These are phyloP conservation scores for Ophiosphaerella narmari DNA, from an alignment of 2,329 filamentous ascomycete genomes.

Conservation along the genomic window DNA sequence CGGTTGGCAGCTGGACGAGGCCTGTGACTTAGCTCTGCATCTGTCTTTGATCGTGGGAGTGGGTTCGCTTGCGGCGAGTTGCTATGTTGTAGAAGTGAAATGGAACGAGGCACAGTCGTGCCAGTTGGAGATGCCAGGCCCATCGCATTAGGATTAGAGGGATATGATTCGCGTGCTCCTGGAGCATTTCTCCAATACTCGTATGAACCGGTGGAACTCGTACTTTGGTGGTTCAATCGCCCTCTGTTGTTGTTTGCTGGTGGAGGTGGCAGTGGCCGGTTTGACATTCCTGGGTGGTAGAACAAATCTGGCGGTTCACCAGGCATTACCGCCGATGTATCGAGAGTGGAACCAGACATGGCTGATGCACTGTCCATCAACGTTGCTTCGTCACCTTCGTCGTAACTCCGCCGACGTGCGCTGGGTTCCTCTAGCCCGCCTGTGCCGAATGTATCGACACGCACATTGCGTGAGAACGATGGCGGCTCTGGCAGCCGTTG, in stretches of 20 bases:
- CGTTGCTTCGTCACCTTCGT: constrained; percentile 81
- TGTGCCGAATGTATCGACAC: constrained; percentile 87
- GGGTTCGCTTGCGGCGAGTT: constrained; percentile 78
- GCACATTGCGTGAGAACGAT: constrained; percentile 63
- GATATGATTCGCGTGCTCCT: constrained; percentile 37
- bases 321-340: constrained; percentile 40
- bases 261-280: constrained; percentile 66
- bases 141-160: constrained; percentile 33
- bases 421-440: constrained; percentile 81
- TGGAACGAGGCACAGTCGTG: constrained; percentile 42
- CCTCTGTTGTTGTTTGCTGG: constrained; percentile 58
- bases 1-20: constrained; percentile 48
- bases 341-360: constrained; percentile 31
- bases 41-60: constrained; percentile 91
- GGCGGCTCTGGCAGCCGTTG: constrained; percentile 51
- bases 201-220: constrained; percentile 52
- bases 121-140: constrained; percentile 41
- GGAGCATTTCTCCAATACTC: constrained; percentile 45
- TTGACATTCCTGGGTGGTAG: constrained; percentile 81
- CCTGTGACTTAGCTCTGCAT: constrained; percentile 69
- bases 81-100: constrained; percentile 78
- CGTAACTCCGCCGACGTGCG: constrained; percentile 78
- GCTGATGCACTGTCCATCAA: constrained; percentile 45
- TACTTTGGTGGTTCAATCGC: constrained; percentile 48
- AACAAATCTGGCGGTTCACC: constrained; percentile 84